Percentiles rank a stretch among this genome's conserved stretches.
Evolutionary conservation across 331 rosid species (phyloP).

Genomic region (Telfairia occidentalis): DNA sequence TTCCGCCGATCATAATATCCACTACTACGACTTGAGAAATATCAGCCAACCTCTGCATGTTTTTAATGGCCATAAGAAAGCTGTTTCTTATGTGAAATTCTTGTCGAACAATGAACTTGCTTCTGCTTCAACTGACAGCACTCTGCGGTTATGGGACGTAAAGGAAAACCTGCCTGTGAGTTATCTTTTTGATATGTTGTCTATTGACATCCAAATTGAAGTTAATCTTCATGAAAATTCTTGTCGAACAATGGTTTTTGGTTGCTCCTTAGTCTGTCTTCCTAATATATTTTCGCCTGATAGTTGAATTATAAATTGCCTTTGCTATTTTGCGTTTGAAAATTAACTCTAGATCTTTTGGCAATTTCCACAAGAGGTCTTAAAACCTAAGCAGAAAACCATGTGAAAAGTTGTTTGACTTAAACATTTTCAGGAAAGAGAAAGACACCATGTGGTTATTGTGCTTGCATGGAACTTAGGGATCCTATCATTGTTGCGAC

Average conservation of each 20-base stretch:
- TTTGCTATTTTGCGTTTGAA: background rate
- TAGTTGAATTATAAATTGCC: no score
- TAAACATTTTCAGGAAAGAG: background rate
- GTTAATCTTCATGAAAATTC: background rate
- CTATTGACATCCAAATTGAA: background rate
- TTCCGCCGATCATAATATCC: constrained; percentile 11
- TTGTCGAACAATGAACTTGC: constrained; percentile 3
- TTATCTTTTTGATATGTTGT: constrained; percentile 7
- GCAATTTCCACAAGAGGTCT: background rate
- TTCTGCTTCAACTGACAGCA: constrained; percentile 13
- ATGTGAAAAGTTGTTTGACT: background rate
- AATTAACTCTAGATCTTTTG: background rate
- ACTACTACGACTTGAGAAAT: constrained; percentile 15
- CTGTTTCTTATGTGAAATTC: constrained; percentile 14
- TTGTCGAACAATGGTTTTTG: no score
- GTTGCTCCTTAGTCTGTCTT: background rate
- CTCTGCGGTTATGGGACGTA: constrained; percentile 25
- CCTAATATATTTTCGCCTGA: background rate
- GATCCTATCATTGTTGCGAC: background rate
- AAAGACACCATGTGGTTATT: background rate
- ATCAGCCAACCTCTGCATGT: constrained; percentile 3
- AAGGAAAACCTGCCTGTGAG: constrained; percentile 71
- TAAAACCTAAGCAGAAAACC: background rate
- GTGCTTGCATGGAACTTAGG: background rate
- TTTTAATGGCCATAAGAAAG: constrained; percentile 14